Evolutionary conservation across 352 stramenopile species (phyloP).

Genomic region (Peronospora belbahrii): DNA sequence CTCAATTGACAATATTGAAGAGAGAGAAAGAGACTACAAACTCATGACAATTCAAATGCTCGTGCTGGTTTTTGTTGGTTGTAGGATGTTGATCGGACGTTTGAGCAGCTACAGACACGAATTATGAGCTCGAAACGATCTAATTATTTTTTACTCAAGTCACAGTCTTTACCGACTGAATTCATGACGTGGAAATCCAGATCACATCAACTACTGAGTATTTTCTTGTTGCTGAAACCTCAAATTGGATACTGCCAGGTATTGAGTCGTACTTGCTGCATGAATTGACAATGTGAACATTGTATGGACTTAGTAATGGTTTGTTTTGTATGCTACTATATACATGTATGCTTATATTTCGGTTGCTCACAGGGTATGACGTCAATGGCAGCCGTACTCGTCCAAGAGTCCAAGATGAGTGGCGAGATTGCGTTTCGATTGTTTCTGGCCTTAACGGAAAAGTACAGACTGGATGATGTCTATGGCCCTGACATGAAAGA

Average conservation of each 20-base stretch:
- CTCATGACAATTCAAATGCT: too few species aligned
- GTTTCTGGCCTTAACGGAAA: slow-evolving; percentile 43
- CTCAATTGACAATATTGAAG: too few species aligned
- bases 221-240: slow-evolving; percentile 40
- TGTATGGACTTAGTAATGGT: too few species aligned
- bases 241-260: slow-evolving; percentile 52
- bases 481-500: slow-evolving; percentile 46
- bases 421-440: slow-evolving; percentile 40
- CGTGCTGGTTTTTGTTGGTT: background rate
- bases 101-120: slow-evolving; percentile 30
- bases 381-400: slow-evolving; percentile 30
- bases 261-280: background rate
- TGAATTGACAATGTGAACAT: too few species aligned
- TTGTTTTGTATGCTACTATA: too few species aligned
- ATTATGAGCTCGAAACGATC: slow-evolving; percentile 15
- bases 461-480: slow-evolving; percentile 40
- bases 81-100: slow-evolving; percentile 42
- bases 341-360: background rate
- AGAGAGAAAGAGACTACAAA: too few species aligned
- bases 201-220: slow-evolving; percentile 33
- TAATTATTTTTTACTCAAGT: slow-evolving; percentile 20
- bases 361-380: slow-evolving; percentile 34
- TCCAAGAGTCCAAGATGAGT: slow-evolving; percentile 41
- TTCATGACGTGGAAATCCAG: slow-evolving; percentile 32
- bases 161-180: slow-evolving; percentile 23